Evolutionary conservation across 768 basidiomycete species (phyloP), one percentile per base, ranked within the genome.

Genomic region (Pleurotus platypus): DNA sequence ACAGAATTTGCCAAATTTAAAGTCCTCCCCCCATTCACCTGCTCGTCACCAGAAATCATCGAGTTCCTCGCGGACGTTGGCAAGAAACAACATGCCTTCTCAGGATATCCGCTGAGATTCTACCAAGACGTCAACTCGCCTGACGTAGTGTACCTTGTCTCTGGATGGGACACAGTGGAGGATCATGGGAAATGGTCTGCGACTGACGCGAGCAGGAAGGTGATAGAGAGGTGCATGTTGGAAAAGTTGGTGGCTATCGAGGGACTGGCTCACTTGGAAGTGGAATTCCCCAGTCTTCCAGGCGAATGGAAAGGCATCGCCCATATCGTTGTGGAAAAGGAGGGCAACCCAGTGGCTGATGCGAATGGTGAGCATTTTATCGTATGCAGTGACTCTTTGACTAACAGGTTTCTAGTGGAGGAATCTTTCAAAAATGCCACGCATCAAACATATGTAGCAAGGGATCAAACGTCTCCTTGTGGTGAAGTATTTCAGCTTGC

Each of bases 141-240:
- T 1, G 43, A 55, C 5, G 56, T 64, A 24, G 55, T 79, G 2
- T 73, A 75, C 61, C 59, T 82, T 24, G 62, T 79, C 27, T 73
- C 77, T 0, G 78, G 79, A 9, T 82, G 80, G 81, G 40, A 64
- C 51, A 70, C 70, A 57, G 72, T 75, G 20, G 62, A 58, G 9
- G 71, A 73, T 7, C 80, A 81, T 61, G 59, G 70, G 24, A 65
- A 67, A 38, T 82, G 78, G 76, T 74, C 79, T 15, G 60, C 58
- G 4, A 76, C 75, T 55, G 67, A 72, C 2, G 61, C 63, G 51
- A 79, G 79, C 51, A 71, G 77, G 59, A 69, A 63, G 35, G 61
- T 80, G 20, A 59, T 78, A 40, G 51, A 39, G 39, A 39, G 20
- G 27, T 42, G 12, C 20, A 12, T 22, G 27, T 43, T 37, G 51